Evolutionary conservation across 495 filamentous ascomycete genomes (phyloP), one percentile per base, ranked within the genome.

Genomic region (Collariella sp.): DNA sequence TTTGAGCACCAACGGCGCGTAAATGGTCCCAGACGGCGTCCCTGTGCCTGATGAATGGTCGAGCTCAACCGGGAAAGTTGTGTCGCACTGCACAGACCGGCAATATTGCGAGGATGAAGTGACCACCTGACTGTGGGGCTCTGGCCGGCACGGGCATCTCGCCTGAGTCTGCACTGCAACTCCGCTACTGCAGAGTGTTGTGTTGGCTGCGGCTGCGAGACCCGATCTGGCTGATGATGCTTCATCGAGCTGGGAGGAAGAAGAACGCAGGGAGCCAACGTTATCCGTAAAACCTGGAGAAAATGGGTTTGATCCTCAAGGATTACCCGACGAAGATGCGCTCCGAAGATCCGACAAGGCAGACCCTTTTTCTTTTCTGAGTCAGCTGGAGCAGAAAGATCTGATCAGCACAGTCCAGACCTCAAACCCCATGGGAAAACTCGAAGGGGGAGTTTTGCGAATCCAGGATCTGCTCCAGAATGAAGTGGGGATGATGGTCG

Each of bases 31-130:
- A 48, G 40, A 42, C 13, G 18, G 7, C 40, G 19, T n/a, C n/a
- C n/a, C 18, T 22, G 33, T 31, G n/a, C 13, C 43, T 46, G 13
- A 11, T 9, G 29, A n/a, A 20, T 11, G 23, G 15, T 12, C 48
- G 16, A 22, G 20, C 29, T 33, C 18, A 24, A 26, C 50, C 50
- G 33, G 50, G 50, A 53, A 44, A 4, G 50, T 36, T 36, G 40
- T 34, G 50, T 53, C 13, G 50, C 50, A 53, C 45, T 45, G 50
- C 39, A 49, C 46, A 13, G 45, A 34, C 45, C 34, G 13, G 22
- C 16, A 22, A 47, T 22, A 47, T 47, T 31, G 18, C 45, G 20
- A 35, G 45, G 29, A 35, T 19, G 46, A 11, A 13, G 47, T 26
- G 18, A 36, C 22, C 47, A 50, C 22, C 26, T 31, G 35, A 40